These are phyloP conservation scores for Chaetomidium leptoderma DNA, from an alignment of 495 filamentous ascomycete genomes.

Conservation along the genomic window DNA sequence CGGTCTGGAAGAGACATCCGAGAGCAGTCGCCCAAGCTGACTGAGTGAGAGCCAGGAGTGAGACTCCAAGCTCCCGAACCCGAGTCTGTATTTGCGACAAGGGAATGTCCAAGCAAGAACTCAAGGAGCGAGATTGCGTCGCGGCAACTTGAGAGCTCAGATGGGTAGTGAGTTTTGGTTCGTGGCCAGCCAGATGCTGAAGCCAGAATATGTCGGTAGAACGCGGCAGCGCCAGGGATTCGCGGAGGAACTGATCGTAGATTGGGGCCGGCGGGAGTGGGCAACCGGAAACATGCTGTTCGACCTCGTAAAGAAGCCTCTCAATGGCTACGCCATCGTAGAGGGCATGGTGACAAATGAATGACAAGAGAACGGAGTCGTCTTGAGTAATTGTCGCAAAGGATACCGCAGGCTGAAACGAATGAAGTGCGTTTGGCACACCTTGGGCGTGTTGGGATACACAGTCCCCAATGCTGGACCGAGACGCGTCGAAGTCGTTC, in stretches of 20 bases:
- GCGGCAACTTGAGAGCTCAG: neutral
- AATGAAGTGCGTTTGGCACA: constrained; percentile 32
- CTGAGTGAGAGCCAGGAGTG: constrained; percentile 62
- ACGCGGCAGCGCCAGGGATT: constrained; percentile 25
- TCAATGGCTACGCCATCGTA: constrained; percentile 74
- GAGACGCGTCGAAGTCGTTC: constrained; percentile 26
- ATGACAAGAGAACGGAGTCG: constrained; percentile 46
- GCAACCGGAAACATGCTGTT: constrained; percentile 45
- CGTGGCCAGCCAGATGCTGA: constrained; percentile 45
- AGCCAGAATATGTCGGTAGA: constrained; percentile 60
- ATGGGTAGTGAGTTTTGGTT: constrained; percentile 42
- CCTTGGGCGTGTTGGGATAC: constrained; percentile 25
- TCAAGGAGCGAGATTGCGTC: neutral
- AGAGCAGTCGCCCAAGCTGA: constrained; percentile 63
- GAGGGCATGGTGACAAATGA: constrained; percentile 68
- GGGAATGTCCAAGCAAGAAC: constrained; percentile 14
- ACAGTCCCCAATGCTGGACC: constrained; percentile 19
- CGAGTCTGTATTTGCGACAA: constrained; percentile 45
- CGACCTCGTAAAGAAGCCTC: constrained; percentile 60
- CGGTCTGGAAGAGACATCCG: constrained; percentile 43
- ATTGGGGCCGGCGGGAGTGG: constrained; percentile 41
- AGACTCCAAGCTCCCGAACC: constrained; percentile 51
- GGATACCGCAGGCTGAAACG: constrained; percentile 35
- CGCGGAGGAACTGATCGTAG: constrained; percentile 43
- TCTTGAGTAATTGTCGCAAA: constrained; percentile 31